Evolutionary conservation across 2,329 filamentous ascomycete species (phyloP).

Genomic region (Cordyceps militaris): DNA sequence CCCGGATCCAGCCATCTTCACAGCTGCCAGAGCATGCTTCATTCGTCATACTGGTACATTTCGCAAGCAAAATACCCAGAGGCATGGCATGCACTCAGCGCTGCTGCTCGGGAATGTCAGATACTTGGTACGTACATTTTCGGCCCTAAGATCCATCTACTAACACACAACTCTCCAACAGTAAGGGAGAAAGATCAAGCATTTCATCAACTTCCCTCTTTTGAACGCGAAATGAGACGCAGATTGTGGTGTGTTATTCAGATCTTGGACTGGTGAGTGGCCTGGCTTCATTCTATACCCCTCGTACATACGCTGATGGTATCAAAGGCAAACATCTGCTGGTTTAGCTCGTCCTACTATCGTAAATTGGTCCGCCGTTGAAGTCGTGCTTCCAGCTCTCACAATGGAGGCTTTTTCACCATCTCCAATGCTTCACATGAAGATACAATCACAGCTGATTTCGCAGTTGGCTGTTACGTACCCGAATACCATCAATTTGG

Average conservation of each 20-base stretch:
- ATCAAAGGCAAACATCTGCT: conserved; percentile 29
- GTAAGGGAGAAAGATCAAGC: conserved; percentile 26
- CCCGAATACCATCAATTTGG: conserved; percentile 23
- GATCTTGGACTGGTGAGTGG: conserved; percentile 31
- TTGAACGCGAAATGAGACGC: conserved; percentile 30
- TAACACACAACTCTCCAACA: conserved; percentile 9
- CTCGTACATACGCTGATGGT: not conserved
- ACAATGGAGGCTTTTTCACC: conserved; percentile 14
- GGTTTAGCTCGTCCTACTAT: conserved; percentile 19
- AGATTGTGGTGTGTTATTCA: conserved; percentile 31
- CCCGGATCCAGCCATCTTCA: conserved; percentile 26
- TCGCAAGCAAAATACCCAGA: conserved; percentile 30
- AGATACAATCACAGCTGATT: conserved; percentile 30
- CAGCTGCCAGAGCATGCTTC: conserved; percentile 29
- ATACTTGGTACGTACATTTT: conserved; percentile 20
- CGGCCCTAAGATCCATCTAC: not conserved
- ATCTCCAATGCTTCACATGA: conserved; percentile 24
- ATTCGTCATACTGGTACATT: conserved; percentile 33
- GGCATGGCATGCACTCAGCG: conserved; percentile 30
- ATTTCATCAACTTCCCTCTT: conserved; percentile 22
- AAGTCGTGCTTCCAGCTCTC: conserved; percentile 13
- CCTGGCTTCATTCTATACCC: not conserved
- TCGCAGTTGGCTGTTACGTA: conserved; percentile 19
- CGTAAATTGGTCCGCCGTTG: conserved; percentile 13
- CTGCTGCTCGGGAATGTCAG: conserved; percentile 30